Base-by-base conservation (phyloP, 2,329 filamentous ascomycete genomes). In the Epicoccum sorghinum region DNA sequence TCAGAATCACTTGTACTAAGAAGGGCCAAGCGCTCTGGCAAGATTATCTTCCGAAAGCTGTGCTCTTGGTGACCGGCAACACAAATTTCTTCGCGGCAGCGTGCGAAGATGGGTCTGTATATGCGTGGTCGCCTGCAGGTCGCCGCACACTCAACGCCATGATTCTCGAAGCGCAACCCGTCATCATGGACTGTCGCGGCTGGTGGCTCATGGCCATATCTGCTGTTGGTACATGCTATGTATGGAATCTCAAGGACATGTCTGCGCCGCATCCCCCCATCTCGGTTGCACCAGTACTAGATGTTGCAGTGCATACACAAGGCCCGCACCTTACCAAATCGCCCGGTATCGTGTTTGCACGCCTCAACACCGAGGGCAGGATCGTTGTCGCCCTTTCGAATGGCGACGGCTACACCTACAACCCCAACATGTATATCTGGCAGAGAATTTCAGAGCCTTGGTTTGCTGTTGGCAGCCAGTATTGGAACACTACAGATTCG, bases 401-500 rank as follows among this genome's bases (percentile, higher is more conserved):
- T 65, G 95, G 95, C 18, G 93, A 99, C 66, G 95, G 95, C 1
- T 99, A 92, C 75, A 88, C 88, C 47, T 99, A 99, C 75, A 90
- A 90, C 1, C 85, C 89, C 0, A 82, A 83, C 14, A 90, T 99
- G 88, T 93, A 87, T 74, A 85, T 87, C 7, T 99, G 95, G 95
- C 93, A 98, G 75, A 87, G 93, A 8, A 81, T 99, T n/a, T 96
- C 92, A 2, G 96, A 99, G 72, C 85, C 91, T 2, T 99, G 95
- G 95, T 99, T 95, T 92, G 93, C 93, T 0, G 92, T 98, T 0
- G 93, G 93, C 14, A 96, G 91, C 64, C 95, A 99, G 72, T 99
- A 99, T 74, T 99, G 95, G 96, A 98, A 99, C 75, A 96, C 92
- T 0, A 96, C 92, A 47, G 95, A 97, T 68, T 92, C 91, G 1